Evolutionary conservation across 2,329 filamentous ascomycete species (phyloP).

Genomic region (Fusarium sp.): DNA sequence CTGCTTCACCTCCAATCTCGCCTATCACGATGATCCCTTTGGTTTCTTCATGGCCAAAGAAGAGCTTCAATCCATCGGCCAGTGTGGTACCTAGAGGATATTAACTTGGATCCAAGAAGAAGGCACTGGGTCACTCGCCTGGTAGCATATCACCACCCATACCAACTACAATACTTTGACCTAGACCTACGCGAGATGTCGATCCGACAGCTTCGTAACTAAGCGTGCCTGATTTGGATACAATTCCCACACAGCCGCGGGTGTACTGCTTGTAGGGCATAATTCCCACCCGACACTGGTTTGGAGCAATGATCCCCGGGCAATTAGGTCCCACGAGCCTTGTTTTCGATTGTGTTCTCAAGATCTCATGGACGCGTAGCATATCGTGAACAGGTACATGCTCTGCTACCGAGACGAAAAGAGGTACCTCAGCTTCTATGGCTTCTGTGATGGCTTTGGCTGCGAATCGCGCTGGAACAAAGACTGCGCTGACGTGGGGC

Average conservation of each 20-base stretch:
- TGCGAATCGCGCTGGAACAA: conserved; percentile 73
- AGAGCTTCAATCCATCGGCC: conserved; percentile 72
- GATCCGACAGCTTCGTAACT: conserved; percentile 83
- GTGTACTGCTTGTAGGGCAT: conserved; percentile 53
- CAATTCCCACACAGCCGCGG: conserved; percentile 75
- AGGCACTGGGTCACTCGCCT: conserved; percentile 49
- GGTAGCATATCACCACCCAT: conserved; percentile 81
- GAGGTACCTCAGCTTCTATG: conserved; percentile 79
- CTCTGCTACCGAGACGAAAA: conserved; percentile 82
- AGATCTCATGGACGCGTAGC: conserved; percentile 72
- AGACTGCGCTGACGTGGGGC: conserved; percentile 77
- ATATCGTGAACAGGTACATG: conserved; percentile 83
- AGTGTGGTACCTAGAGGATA: conserved; percentile 64
- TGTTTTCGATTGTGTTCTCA: conserved; percentile 75
- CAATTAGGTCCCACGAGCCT: conserved; percentile 83
- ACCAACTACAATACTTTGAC: conserved; percentile 79
- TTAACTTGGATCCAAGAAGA: background rate
- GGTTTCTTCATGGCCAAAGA: conserved; percentile 73
- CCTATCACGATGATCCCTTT: conserved; percentile 77
- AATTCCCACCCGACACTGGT: conserved; percentile 64
- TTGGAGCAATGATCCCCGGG: conserved; percentile 79
- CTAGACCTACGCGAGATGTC: conserved; percentile 76
- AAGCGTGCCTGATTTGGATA: conserved; percentile 82
- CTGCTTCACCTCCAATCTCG: conserved; percentile 75
- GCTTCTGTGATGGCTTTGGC: conserved; percentile 76